These are phyloP conservation scores for Beta corolliflora DNA, from an alignment of 179 eudicot genomes.

Conservation along the genomic window DNA sequence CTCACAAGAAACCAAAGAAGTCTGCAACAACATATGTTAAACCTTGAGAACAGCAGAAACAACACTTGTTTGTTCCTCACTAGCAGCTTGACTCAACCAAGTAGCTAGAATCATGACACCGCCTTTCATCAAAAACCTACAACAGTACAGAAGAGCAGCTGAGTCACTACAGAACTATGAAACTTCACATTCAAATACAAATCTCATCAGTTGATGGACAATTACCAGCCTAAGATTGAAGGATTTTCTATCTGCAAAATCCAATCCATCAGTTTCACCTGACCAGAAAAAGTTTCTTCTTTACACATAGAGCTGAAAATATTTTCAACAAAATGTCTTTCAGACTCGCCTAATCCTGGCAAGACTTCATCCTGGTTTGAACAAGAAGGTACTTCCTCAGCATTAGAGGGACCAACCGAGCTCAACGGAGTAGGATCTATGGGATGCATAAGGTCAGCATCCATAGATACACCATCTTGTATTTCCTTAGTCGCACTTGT, in stretches of 20 bases:
- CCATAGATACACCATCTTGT: constrained; percentile 43
- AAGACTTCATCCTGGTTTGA: constrained; percentile 58
- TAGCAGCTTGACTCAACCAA: constrained; percentile 91
- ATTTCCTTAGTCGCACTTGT: constrained; percentile 32
- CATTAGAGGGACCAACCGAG: constrained; percentile 49
- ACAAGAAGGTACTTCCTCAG: constrained; percentile 67
- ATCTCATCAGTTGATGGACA: background rate
- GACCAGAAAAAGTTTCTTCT: constrained; percentile 86
- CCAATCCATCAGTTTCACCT: constrained; percentile 90
- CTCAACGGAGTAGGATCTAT: constrained; percentile 65
- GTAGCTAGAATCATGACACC: constrained; percentile 92
- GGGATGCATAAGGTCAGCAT: constrained; percentile 42
- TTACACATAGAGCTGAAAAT: constrained; percentile 74
- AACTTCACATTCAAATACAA: background rate
- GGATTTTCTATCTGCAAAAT: constrained; percentile 73
- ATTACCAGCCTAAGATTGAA: constrained; percentile 69
- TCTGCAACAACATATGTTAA: constrained; percentile 3
- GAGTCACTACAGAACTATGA: background rate
- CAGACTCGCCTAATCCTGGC: constrained; percentile 62
- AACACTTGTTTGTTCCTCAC: constrained; percentile 92
- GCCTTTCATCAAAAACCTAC: constrained; percentile 87
- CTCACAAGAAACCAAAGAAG: constrained; percentile 16
- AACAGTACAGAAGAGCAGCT: constrained; percentile 9
- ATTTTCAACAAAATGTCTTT: constrained; percentile 61
- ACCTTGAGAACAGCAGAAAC: constrained; percentile 77